A percentile compares a stretch with the other conserved stretches of the same genome.
Evolutionary conservation across 805 yeast species (phyloP).

Genomic region (Maudiozyma serrabonitensis): DNA sequence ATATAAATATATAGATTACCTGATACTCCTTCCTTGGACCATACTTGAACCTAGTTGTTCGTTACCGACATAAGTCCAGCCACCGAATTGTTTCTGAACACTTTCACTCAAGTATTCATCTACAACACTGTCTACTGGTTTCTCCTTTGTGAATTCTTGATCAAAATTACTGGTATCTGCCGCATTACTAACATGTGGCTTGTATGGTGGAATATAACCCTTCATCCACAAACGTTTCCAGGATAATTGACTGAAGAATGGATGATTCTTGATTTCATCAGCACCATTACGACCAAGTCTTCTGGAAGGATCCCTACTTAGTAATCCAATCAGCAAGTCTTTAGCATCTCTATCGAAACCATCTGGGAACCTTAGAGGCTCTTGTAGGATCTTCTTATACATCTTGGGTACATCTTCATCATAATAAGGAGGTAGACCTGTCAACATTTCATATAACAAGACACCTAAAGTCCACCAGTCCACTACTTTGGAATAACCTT

Average conservation of each 20-base stretch:
- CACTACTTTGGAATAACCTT: slow-evolving; percentile 90
- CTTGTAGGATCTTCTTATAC: slow-evolving; percentile 89
- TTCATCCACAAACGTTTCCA: slow-evolving; percentile 78
- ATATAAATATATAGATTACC: slow-evolving; percentile 3
- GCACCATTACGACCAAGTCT: slow-evolving; percentile 78
- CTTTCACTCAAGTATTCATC: slow-evolving; percentile 85
- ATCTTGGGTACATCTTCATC: slow-evolving; percentile 88
- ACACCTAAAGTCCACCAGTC: slow-evolving; percentile 99
- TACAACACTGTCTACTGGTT: slow-evolving; percentile 91
- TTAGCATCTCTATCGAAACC: slow-evolving; percentile 81
- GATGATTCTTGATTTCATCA: slow-evolving; percentile 70
- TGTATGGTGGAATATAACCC: slow-evolving; percentile 90
- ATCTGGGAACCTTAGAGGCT: slow-evolving; percentile 80
- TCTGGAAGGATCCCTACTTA: slow-evolving; percentile 76
- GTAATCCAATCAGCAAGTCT: slow-evolving; percentile 61
- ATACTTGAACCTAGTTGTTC: slow-evolving; percentile 34
- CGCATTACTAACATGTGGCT: slow-evolving; percentile 79
- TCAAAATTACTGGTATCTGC: slow-evolving; percentile 92
- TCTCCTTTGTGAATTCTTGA: slow-evolving; percentile 81
- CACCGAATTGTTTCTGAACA: slow-evolving; percentile 97
- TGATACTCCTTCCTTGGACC: slow-evolving; percentile 27
- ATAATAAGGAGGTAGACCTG: slow-evolving; percentile 94
- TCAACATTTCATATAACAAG: slow-evolving; percentile 86
- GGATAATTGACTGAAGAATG: slow-evolving; percentile 81
- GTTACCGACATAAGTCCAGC: slow-evolving; percentile 91